A percentile compares a stretch with the other conserved stretches of the same genome.
Evolutionary conservation across 805 yeast genomes (phyloP).

Genomic region (Cyberlindnera sargentensis): DNA sequence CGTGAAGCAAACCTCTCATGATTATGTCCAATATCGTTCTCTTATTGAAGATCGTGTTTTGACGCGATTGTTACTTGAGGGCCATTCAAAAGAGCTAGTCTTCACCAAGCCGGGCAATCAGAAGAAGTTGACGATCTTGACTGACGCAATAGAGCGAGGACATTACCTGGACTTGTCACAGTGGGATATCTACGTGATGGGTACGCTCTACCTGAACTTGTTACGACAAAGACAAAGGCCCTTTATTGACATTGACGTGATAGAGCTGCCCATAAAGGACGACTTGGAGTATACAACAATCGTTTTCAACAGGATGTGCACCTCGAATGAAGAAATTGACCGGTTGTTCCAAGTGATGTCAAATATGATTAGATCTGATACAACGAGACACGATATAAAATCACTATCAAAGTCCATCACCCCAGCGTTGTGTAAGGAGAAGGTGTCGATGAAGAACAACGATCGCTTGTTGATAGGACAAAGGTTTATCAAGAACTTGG

Average conservation of each 20-base stretch:
- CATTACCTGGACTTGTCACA: constrained; percentile 55
- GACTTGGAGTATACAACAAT: constrained; percentile 35
- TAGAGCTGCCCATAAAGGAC: constrained; percentile 48
- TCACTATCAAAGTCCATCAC: constrained; percentile 19
- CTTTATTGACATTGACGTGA: constrained; percentile 24
- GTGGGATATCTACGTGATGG: constrained; percentile 48
- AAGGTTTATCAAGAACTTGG: constrained; percentile 44
- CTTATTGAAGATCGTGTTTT: constrained; percentile 43
- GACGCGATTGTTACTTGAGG: constrained; percentile 38
- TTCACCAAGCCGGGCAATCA: constrained; percentile 55
- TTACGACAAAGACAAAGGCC: constrained; percentile 34
- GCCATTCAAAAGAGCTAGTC: constrained; percentile 34
- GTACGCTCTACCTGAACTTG: constrained; percentile 35
- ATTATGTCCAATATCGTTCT: constrained; percentile 30
- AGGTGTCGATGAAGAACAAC: constrained; percentile 32
- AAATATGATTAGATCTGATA: constrained; percentile 30
- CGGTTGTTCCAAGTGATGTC: constrained; percentile 41
- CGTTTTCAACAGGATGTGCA: constrained; percentile 30
- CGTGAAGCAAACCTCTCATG: constrained; percentile 23
- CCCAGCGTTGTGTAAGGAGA: constrained; percentile 51
- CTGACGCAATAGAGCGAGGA: constrained; percentile 45
- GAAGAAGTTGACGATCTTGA: constrained; percentile 34
- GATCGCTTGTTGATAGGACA: constrained; percentile 45
- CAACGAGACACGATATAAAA: constrained; percentile 35
- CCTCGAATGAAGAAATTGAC: constrained; percentile 24